Base-by-base conservation (phyloP, 495 filamentous ascomycete species). In the Aspergillus hancockii region DNA sequence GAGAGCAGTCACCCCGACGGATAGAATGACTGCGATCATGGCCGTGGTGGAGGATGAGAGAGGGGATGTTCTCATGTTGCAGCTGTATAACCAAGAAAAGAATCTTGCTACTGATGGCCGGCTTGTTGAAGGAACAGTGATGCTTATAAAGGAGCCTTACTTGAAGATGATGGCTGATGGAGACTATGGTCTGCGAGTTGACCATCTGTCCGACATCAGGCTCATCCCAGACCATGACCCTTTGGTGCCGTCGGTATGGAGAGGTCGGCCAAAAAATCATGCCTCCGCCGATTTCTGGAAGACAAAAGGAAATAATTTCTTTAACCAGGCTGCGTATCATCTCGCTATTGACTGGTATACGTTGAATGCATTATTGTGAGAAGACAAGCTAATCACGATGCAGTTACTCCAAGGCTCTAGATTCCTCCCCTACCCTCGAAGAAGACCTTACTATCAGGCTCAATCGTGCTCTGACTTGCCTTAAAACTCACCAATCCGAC, bases 141-240 rank as follows among this genome's bases (percentile, higher is more conserved):
- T 78, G 1, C 52, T 80, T 16, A 57, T 85, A 58, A 85, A 84
- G 62, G 83, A 85, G 57, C 81, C 83, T 3, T 85, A 79, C 62
- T 67, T 79, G 49, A 80, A 79, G 52, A 38, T 63, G 0, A 75
- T 64, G 52, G 62, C 60, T 3, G 61, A 77, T 53, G 76, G 76
- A 3, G 49, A 60, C 3, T 79, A 73, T 63, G 70, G 65, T 3
- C 57, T 85, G 16, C 72, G 81, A 10, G 79, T 84, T 12, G 83
- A 85, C 54, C 82, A 86, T 72, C 62, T 78, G 16, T 78, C 73
- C 12, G 80, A 84, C 57, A 53, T 83, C 21, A 61, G 68, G 4
- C 64, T 71, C 53, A 36, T 81, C 14, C 58, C 70, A 14, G 57
- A 58, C 3, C 58, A 61, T 31, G 72, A 80, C 52, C 40, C 58